Evolutionary conservation across 2,329 filamentous ascomycete genomes (phyloP), one percentile per base, ranked within the genome.

Genomic region (Penicillium janthinellum): DNA sequence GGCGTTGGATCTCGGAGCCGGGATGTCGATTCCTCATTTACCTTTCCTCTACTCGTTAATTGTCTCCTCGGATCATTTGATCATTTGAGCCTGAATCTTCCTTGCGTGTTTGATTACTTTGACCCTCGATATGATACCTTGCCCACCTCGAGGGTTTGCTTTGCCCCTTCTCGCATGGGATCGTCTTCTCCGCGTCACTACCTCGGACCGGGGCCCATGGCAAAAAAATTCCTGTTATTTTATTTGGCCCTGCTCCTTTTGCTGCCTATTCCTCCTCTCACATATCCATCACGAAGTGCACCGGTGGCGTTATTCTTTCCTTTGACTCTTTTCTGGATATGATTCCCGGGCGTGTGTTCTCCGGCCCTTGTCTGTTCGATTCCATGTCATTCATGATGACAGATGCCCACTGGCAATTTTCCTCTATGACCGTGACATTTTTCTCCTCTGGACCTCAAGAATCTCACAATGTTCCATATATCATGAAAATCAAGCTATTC

Each of bases 21-120:
- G 49, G 57, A 34, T 51, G 44, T 61, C 54, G 28, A 64, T 53
- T 72, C 70, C 66, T 71, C 68, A 73, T 70, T 74, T 62, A 62
- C 69, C 68, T 68, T 59, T 64, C 65, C 58, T 66, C 54, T 62
- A 63, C 66, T 61, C 68, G 59, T 65, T 54, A 55, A 63, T 65
- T 67, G 71, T 75, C 73, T 71, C 54, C 37, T 50, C 50, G 56
- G 42, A 58, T 73, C 77, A 72, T 74, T 74, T 77, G 75, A 78
- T 57, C 35, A 61, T 63, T 66, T 64, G 51, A 62, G 61, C 64
- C 61, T 66, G 56, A 55, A 55, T 45, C 42, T 60, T 60, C 44
- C 59, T 53, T 64, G 52, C 59, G 41, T 63, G 60, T 60, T 59
- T 47, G 39, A 47, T 55, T 58, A 44, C 68, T 64, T 62, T 63